Percentiles rank a stretch among this genome's conserved stretches.
These are phyloP conservation scores for Ceratobasidium papillatum DNA, from an alignment of 1,284 basidiomycete species.

Conservation along the genomic window DNA sequence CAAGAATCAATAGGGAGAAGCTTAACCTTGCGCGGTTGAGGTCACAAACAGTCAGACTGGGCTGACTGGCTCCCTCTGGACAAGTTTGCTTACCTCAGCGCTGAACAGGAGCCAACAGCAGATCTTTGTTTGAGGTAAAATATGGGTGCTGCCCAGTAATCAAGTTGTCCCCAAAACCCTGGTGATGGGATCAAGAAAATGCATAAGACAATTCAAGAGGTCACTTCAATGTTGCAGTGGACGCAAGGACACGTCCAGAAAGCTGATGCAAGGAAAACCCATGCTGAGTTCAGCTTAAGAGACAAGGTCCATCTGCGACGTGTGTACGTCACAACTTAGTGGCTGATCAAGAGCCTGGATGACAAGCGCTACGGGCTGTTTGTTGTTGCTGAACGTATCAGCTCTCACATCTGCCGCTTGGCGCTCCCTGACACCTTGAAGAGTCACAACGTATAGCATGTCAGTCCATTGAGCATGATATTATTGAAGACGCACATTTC, in stretches of 20 bases:
- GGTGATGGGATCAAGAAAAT: not conserved
- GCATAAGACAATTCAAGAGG: not conserved
- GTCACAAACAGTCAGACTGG: slow-evolving; percentile 43
- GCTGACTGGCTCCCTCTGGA: slow-evolving; percentile 11
- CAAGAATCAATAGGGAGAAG: slow-evolving; percentile 49
- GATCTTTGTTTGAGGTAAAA: not conserved
- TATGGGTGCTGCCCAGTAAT: not conserved
- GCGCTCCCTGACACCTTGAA: slow-evolving; percentile 17
- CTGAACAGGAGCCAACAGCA: slow-evolving; percentile 1
- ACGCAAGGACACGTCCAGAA: not conserved
- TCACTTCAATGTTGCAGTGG: not conserved
- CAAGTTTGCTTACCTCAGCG: slow-evolving; percentile 39
- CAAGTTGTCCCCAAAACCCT: not conserved
- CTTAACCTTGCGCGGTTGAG: slow-evolving; percentile 43
- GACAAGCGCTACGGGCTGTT: slow-evolving; percentile 29
- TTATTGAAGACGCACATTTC: not conserved
- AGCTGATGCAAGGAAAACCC: not conserved
- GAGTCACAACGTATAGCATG: slow-evolving; percentile 15
- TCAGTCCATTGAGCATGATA: not conserved
- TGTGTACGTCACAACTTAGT: not conserved
- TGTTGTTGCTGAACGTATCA: not conserved
- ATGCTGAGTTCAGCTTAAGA: not conserved
- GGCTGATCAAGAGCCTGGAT: slow-evolving; percentile 15
- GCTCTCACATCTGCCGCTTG: slow-evolving; percentile 18
- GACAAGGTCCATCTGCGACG: slow-evolving; percentile 2